phyloP scores from a whole-genome alignment of 1,284 basidiomycete species.

The Cutaneotrichosporon daszewskae region DNA sequence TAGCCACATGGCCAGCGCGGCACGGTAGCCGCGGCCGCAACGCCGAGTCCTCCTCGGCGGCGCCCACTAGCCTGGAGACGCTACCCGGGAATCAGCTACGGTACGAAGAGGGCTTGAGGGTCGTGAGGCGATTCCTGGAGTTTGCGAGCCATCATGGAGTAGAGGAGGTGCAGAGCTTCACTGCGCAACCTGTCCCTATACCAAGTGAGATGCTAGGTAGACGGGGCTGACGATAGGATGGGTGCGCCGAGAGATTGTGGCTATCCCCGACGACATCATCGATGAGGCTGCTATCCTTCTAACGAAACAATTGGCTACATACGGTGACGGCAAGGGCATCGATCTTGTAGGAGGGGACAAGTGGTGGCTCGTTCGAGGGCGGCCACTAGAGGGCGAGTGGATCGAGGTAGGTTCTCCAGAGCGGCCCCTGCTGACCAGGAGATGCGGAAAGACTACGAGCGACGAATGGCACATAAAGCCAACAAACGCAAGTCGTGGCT shows the following conservation, averaged over 20 bases:
- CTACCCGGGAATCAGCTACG: slow-evolving; percentile 38
- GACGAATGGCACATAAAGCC: slow-evolving; percentile 1
- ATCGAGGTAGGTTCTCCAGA: slow-evolving; percentile 53
- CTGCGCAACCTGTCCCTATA: slow-evolving; percentile 42
- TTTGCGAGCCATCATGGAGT: slow-evolving; percentile 42
- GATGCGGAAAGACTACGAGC: slow-evolving; percentile 49
- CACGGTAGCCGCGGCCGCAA: neutral
- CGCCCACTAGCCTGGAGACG: slow-evolving; percentile 5
- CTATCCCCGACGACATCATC: slow-evolving; percentile 40
- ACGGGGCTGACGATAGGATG: slow-evolving; percentile 26
- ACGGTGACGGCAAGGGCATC: slow-evolving; percentile 33
- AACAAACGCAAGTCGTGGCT: neutral
- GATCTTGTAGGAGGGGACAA: slow-evolving; percentile 69
- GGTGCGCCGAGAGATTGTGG: slow-evolving; percentile 41
- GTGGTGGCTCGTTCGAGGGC: slow-evolving; percentile 87
- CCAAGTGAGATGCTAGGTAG: slow-evolving; percentile 25
- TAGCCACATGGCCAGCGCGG: slow-evolving; percentile 20
- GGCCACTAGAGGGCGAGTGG: slow-evolving; percentile 80
- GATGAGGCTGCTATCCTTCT: slow-evolving; percentile 41
- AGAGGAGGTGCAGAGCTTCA: slow-evolving; percentile 48
- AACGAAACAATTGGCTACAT: slow-evolving; percentile 36
- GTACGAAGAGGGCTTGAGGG: slow-evolving; percentile 43
- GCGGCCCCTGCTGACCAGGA: slow-evolving; percentile 12
- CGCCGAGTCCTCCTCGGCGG: neutral
- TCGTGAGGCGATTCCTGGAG: slow-evolving; percentile 39